Conservation (phyloP, 805 yeast genomes). For the Candida ovalis region DNA sequence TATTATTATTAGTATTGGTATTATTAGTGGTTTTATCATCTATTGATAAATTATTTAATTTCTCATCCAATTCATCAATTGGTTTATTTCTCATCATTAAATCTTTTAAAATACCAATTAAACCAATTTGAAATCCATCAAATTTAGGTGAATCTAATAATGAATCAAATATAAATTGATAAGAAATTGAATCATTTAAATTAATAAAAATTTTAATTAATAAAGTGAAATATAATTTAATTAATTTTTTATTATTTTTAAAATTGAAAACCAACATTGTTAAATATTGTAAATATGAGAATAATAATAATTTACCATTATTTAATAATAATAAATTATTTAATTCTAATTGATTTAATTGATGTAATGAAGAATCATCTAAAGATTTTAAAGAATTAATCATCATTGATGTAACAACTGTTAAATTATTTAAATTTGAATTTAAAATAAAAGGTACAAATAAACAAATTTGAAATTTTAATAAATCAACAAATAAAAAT, state of each 20-base stretch:
- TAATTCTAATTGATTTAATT: constrained; percentile 2
- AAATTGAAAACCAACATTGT: constrained; percentile 18
- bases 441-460: constrained; percentile 36
- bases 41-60: not conserved
- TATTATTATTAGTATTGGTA: constrained; percentile 6
- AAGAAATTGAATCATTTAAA: constrained; percentile 53
- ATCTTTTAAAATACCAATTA: constrained; percentile 68
- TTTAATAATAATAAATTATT: constrained; percentile 4
- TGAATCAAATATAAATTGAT: constrained; percentile 59
- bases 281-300: constrained; percentile 24
- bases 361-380: constrained; percentile 5
- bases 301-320: constrained; percentile 7
- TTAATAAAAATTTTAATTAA: constrained; percentile 59
- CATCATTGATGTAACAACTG: constrained; percentile 19
- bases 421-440: constrained; percentile 15
- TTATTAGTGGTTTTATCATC: constrained; percentile 25
- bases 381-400: constrained; percentile 16
- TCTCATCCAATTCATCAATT: not conserved
- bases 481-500: constrained; percentile 25
- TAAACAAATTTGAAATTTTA: constrained; percentile 40
- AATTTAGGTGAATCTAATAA: constrained; percentile 60
- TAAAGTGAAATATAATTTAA: constrained; percentile 49
- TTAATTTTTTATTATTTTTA: constrained; percentile 13
- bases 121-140: constrained; percentile 53
- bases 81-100: constrained; percentile 34